These are phyloP conservation scores for Cyclotella kingstonii DNA, from an alignment of 108 stramenopile species.

Conservation along the genomic window DNA sequence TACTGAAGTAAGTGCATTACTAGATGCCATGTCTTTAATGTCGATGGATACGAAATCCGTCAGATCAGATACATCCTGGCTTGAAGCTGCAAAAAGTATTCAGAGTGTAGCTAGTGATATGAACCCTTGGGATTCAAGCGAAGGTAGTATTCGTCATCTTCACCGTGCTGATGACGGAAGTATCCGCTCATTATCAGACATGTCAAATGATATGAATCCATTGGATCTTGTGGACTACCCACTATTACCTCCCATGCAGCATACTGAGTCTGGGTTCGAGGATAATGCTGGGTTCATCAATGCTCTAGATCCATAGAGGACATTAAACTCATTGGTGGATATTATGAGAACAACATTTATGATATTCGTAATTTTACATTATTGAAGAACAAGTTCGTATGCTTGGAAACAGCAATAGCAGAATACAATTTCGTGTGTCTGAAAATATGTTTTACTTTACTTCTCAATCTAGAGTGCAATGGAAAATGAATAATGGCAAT, in stretches of 20 bases:
- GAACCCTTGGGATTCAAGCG: slow-evolving; percentile 18
- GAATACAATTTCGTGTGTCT: no score
- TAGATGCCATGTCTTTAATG: slow-evolving; percentile 46
- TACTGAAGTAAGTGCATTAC: slow-evolving; percentile 30
- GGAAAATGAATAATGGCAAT: no score
- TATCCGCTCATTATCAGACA: slow-evolving; percentile 30
- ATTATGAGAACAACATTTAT: no score
- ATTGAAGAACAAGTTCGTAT: no score
- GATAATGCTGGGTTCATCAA: slow-evolving; percentile 20
- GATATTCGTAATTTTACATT: no score
- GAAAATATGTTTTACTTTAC: no score
- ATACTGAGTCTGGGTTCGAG: slow-evolving; percentile 14
- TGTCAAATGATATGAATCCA: slow-evolving; percentile 40
- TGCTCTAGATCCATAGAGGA: slow-evolving; percentile 9
- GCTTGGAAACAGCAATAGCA: no score
- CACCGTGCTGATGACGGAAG: slow-evolving; percentile 26
- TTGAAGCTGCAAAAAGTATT: slow-evolving; percentile 38
- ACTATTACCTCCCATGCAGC: slow-evolving; percentile 30
- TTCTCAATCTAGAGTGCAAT: no score
- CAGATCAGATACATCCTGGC: slow-evolving; percentile 23
- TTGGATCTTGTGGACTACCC: slow-evolving; percentile 43
- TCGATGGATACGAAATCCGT: slow-evolving; percentile 30
- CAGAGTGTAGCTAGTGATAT: slow-evolving; percentile 36
- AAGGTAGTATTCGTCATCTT: slow-evolving; percentile 5
- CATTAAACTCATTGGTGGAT: no score